Conservation (phyloP, 164 flowering plant genomes). For the Annona squamosa region DNA sequence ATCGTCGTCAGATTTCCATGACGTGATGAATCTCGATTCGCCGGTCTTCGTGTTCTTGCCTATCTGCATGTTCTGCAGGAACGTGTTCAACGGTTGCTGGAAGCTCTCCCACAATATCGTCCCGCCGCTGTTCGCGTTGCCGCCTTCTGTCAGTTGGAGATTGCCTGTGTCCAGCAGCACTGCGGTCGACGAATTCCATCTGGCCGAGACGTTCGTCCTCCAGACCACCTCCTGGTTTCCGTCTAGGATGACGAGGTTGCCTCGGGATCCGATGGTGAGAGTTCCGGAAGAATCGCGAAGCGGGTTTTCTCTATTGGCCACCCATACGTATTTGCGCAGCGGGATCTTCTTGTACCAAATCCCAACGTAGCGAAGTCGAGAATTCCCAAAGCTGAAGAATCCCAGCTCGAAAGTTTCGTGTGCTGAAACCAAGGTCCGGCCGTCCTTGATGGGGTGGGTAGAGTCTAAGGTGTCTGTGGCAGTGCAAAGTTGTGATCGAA, state of each 20-base stretch:
- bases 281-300: conserved; percentile 1
- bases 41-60: conserved; percentile 5
- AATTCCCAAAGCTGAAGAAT: conserved; percentile 10
- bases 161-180: conserved; percentile 22
- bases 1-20: conserved; percentile 30
- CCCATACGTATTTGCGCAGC: conserved; percentile 1
- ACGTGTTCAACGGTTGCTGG: conserved; percentile 23
- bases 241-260: conserved; percentile 2
- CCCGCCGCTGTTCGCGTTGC: background rate
- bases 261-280: background rate
- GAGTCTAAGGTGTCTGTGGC: background rate
- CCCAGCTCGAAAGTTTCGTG: conserved; percentile 7
- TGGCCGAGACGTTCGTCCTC: background rate
- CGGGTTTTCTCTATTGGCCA: conserved; percentile 6
- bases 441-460: background rate
- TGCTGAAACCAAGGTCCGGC: background rate
- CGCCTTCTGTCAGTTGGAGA: conserved; percentile 1
- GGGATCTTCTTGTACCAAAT: conserved; percentile 8
- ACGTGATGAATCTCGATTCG: conserved; percentile 1
- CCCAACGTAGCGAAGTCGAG: conserved; percentile 3
- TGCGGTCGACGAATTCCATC: background rate
- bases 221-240: background rate
- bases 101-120: conserved; percentile 30
- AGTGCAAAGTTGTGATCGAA: background rate
- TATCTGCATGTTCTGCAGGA: conserved; percentile 22